Base-by-base conservation (phyloP, 108 stramenopile species). In the Cylindrotheca fusiformis region DNA sequence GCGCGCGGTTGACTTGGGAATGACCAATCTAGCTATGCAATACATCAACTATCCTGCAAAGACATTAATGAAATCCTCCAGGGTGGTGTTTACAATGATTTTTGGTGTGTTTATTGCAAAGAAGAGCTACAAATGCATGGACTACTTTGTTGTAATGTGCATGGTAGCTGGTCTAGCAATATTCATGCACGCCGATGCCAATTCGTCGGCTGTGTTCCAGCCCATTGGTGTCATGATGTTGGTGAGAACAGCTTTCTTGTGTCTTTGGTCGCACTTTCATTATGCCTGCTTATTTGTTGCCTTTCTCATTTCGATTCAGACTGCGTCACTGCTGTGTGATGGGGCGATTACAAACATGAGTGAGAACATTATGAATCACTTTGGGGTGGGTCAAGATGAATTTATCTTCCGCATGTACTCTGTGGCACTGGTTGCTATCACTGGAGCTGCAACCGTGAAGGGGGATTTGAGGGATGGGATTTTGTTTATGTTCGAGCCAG, bases 1-100 rank as follows among this genome's bases (percentile, higher is more conserved):
- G 18, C 77, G 94, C 10, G 91, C 94, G 2, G 75, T 95, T 25
- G 94, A 95, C 60, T 55, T 93, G 58, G 89, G 71, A 4, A 84
- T 92, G 87, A 95, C 94, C 17, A 95, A 95, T 64, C 29, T 90
- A 50, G 89, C 91, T 1, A 93, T 95, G 94, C 86, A 90, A 66
- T 95, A 91, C 58, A 79, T 95, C 36, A 93, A 93, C 68, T 95
- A 95, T 64, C 94, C 94, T 14, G 89, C 88, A 26, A 95, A 95
- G 69, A 95, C 94, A 4, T 64, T 95, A 8, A 89, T 95, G 83
- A 95, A 95, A 56, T 69, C 65, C 21, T 77, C 79, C 4, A 64
- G 94, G 6, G 81, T 95, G 4, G 87, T 95, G 17, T 95, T 91
- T 58, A 95, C 94, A 52, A 95, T 95, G 94, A 59, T 91, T 21